A percentile compares a stretch with the other conserved stretches of the same genome.
phyloP scores from a whole-genome alignment of 345 rosid genomes.

The Sonneratia caseolaris region DNA sequence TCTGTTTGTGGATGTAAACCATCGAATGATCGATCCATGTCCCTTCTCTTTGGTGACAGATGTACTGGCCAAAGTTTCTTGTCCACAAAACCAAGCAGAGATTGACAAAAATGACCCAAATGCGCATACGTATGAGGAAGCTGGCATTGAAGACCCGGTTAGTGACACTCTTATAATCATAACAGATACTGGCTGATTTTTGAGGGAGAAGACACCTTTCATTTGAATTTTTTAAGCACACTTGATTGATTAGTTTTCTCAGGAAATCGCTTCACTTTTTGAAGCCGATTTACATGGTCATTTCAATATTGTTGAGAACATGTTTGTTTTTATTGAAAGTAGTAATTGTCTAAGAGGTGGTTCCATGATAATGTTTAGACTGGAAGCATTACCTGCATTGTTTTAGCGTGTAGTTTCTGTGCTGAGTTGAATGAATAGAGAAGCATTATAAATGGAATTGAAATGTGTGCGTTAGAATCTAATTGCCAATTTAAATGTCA shows the following conservation, averaged over 20 bases:
- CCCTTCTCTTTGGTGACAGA: constrained; percentile 23
- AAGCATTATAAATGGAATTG: background rate
- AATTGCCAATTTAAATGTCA: background rate
- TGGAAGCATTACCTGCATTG: background rate
- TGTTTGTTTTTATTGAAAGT: background rate
- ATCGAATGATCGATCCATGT: background rate
- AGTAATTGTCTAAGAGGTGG: background rate
- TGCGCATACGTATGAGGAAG: constrained; percentile 94
- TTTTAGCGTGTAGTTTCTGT: background rate
- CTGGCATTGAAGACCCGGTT: constrained; percentile 86
- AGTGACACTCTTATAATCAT: constrained; percentile 1
- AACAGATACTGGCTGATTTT: background rate
- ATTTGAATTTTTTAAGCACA: background rate
- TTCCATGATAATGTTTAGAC: background rate
- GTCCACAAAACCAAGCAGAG: constrained; percentile 86
- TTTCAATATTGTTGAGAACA: background rate
- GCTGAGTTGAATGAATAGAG: background rate
- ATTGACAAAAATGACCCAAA: constrained; percentile 94
- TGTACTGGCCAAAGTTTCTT: constrained; percentile 88
- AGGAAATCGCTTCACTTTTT: background rate
- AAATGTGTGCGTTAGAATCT: background rate
- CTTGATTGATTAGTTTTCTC: background rate
- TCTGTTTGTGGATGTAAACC: background rate
- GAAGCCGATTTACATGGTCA: background rate
- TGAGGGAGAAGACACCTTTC: background rate